Base-by-base conservation (phyloP, 2,329 filamentous ascomycete species). In the Phaeoacremonium minimum region DNA sequence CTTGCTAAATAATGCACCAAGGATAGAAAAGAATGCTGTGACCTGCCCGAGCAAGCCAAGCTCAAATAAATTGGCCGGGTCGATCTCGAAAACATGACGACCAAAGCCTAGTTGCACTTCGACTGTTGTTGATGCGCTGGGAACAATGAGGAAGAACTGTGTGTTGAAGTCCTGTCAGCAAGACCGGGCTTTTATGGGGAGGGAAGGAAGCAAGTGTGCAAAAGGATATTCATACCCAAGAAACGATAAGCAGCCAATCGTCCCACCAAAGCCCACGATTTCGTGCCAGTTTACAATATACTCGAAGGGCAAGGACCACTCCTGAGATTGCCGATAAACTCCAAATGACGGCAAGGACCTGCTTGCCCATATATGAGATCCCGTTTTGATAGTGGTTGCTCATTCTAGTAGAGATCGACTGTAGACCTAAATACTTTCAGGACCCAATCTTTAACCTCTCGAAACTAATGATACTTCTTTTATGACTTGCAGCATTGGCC, bases 1-100 rank as follows among this genome's bases (percentile, higher is more conserved):
- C 45, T 66, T 66, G 46, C 57, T 60, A 42, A 49, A 50, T 2
- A 51, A 47, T 11, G 58, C 54, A 1, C 52, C 52, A 13, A 55
- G 40, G 32, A 59, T 49, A 12, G 52, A 56, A 35, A 53, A 47
- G 35, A 50, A 52, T 18, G 43, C 47, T 14, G 45, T 42, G 5
- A 47, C 33, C 28, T 47, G 46, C 14, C 49, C 18, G 5, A 37
- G 41, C 38, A 50, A 50, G 15, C 36, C 46, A 17, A 46, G 36
- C n/a, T 46, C 36, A 9, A 6, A 6, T 7, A 7, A 17, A 8
- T 28, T 15, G 14, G 11, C 6, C 16, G 4, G 4, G 2, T 19
- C 15, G 6, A 17, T 26, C 7, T 9, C 17, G 5, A n/a, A 11
- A 11, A 18, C 33, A 36, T 36, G 7, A 9, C 22, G 33, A 7